Evolutionary conservation across 345 rosid genomes (phyloP), one percentile per base, ranked within the genome.

Genomic region (Linum usitatissimum): DNA sequence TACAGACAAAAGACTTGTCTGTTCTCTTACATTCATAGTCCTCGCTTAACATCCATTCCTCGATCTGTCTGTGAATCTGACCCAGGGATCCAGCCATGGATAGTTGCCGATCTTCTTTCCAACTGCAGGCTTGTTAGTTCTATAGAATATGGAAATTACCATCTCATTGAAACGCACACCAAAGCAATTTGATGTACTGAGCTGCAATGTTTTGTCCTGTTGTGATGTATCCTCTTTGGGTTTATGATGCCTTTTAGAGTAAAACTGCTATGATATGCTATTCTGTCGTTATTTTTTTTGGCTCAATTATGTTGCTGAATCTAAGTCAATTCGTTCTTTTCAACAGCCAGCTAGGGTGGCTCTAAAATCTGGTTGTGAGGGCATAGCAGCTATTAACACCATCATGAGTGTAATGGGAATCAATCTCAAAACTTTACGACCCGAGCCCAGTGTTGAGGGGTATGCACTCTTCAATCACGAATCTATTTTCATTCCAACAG

Each of bases 381-480:
- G 99, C 28, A 39, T 93, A 40, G 6, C 99, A 78, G 97, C 96
- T 42, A 90, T 93, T 40, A 90, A 93, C 69, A 93, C 97, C 18
- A 90, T 93, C 79, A 86, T 86, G 97, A 93, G 99, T 30, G 90
- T 93, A 21, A 93, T 90, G 97, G 99, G 99, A 71, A 84, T 90
- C 72, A 78, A 81, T 78, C 86, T 93, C 58, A 78, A 83, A 55
- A 84, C 94, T 13, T 66, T 90, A 66, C 91, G 81, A 56, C 99
- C 97, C 8, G 96, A 93, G 81, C 97, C 99, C 55, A 87, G 97
- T 67, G 99, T 93, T 28, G 96, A 93, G 75, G 99, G 97, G 99
- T 93, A 56, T 48, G 97, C 54, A 62, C 60, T 78, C 64, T 67
- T 66, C 40, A 14, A 65, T 40, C 72, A 59, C 34, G 48, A 55